Evolutionary conservation across 1,139 yeast species (phyloP), one percentile per base, ranked within the genome.

Genomic region (Zygosaccharomyces pseudobailii): DNA sequence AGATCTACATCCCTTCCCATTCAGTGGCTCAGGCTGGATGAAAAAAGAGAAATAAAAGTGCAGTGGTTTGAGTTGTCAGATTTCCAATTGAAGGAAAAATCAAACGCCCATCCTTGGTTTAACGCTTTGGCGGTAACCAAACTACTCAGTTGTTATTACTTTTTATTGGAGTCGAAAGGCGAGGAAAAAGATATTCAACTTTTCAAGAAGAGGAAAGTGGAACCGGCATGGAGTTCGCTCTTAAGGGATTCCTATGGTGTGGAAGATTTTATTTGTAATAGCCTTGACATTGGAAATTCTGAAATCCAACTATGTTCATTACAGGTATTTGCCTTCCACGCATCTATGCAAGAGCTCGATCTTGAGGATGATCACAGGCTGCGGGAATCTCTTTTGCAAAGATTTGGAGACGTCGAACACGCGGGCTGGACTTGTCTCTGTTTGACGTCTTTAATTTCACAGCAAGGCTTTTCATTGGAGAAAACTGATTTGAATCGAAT

Each of bases 381-480:
- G 3, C 36, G 49, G 23, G 52, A 47, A 3, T 10, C 40, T 2
- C 32, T 62, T 4, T 33, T 56, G 5, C 43, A 42, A 27, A 51
- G 44, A 20, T 53, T 58, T 38, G 59, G 55, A 30, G 54, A 50
- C 32, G 27, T 43, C 2, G 50, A 44, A 20, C 54, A 79, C 5
- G 59, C 58, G 8, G 65, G 61, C 20, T 76, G 79, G 79, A 59
- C 69, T 2, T 59, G 73, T 4, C 48, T 71, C 5, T 59, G 72
- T 0, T 52, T 71, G 10, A 61, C 69, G 23, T 54, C 74, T 0
- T 39, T 75, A 19, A 42, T 65, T 3, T 48, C 62, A 2, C 64
- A 62, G 45, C 43, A 38, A 57, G 63, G 57, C 17, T 68, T 52
- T 47, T 21, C 25, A 0, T 21, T 57, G 4, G 27, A 51, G 3